A percentile compares a stretch with the other conserved stretches of the same genome.
Evolutionary conservation across 495 filamentous ascomycete genomes (phyloP).

Genomic region (Xylaria longipes): DNA sequence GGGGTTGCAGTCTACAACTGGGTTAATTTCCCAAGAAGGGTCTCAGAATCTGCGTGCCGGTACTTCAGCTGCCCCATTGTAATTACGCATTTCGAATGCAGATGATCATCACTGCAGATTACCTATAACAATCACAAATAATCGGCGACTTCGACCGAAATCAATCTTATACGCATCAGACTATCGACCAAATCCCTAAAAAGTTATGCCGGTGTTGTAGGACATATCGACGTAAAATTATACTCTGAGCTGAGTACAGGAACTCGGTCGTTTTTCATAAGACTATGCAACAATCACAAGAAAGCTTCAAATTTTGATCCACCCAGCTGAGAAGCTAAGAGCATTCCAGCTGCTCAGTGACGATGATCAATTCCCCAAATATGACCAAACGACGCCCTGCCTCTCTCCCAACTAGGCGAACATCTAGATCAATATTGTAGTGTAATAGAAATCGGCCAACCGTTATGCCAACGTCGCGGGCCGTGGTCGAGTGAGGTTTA

Average conservation of each 20-base stretch:
- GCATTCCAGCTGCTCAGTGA: neutral
- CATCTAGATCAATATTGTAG: neutral
- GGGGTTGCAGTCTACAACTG: neutral
- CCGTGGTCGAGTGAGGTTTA: neutral
- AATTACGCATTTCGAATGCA: neutral
- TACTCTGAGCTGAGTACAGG: neutral
- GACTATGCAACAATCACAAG: neutral
- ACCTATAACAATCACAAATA: neutral
- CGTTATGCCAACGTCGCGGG: conserved; percentile 13
- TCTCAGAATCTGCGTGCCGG: neutral
- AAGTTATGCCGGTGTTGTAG: neutral
- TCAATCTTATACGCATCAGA: conserved; percentile 17
- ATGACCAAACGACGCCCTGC: neutral
- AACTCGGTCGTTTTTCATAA: neutral
- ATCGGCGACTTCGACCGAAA: neutral
- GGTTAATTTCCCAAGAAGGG: neutral
- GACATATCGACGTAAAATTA: neutral
- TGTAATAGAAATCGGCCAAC: too few species aligned
- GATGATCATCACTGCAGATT: conserved; percentile 3
- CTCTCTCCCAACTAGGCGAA: neutral
- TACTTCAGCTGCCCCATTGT: conserved; percentile 11
- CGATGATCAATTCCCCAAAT: conserved; percentile 14
- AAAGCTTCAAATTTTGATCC: neutral
- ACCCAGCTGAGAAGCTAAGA: conserved; percentile 5
- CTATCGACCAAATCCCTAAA: neutral